Evolutionary conservation across 768 basidiomycete genomes (phyloP).

Genomic region (Suillus sp.): DNA sequence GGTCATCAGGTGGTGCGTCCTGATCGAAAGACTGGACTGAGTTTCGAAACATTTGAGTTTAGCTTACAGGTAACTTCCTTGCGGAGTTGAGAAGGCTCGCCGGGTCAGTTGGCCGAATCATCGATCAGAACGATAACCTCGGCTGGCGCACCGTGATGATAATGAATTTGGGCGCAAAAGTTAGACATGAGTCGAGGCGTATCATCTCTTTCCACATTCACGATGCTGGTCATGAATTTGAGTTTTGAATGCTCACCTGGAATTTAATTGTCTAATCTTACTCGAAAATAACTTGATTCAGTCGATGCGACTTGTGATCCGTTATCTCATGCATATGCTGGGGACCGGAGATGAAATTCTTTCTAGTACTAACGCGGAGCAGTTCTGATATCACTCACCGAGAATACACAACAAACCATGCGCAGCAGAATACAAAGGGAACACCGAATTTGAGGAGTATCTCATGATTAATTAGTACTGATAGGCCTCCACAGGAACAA

Average conservation of each 20-base stretch:
- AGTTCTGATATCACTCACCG: neutral
- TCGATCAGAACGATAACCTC: slow-evolving; percentile 1
- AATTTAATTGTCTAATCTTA: neutral
- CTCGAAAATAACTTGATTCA: neutral
- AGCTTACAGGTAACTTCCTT: neutral
- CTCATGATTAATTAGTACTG: neutral
- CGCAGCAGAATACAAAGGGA: neutral
- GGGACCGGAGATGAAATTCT: neutral
- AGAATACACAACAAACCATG: neutral
- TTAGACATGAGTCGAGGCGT: neutral
- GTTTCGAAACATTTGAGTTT: slow-evolving; percentile 9
- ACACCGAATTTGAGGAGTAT: neutral
- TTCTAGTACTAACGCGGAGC: neutral
- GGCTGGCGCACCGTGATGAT: neutral
- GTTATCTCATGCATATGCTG: neutral
- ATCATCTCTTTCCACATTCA: neutral
- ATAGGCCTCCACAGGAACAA: neutral
- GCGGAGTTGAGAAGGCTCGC: neutral
- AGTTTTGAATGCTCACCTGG: neutral
- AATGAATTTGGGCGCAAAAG: neutral
- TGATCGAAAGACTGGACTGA: neutral
- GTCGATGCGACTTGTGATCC: neutral
- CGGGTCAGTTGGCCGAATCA: neutral
- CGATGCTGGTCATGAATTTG: neutral
- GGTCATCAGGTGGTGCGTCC: neutral